Evolutionary conservation across 208 protist species (phyloP).

Genomic region (Trypanosoma lewisi): DNA sequence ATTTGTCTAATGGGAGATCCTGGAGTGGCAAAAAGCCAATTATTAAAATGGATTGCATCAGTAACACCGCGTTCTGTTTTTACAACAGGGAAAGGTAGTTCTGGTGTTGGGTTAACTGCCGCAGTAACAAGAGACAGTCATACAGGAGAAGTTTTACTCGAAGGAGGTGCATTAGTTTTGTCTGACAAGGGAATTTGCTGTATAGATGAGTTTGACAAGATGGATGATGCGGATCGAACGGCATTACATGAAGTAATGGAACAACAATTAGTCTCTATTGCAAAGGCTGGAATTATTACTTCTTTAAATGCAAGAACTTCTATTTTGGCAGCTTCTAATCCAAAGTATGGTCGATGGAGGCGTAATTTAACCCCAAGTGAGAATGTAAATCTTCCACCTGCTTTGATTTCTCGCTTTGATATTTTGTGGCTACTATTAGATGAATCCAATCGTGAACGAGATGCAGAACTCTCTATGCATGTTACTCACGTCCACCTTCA

Average conservation of each 20-base stretch:
- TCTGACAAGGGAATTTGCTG: slow-evolving; percentile 99
- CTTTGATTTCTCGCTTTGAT: slow-evolving; percentile 98
- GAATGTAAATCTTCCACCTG: slow-evolving; percentile 98
- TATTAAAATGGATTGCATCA: slow-evolving; percentile 98
- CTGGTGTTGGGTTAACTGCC: slow-evolving; percentile 99
- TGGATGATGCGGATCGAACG: slow-evolving; percentile 96
- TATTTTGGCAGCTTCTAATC: slow-evolving; percentile 99
- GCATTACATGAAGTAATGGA: slow-evolving; percentile 99
- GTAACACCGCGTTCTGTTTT: slow-evolving; percentile 97
- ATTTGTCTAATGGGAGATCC: slow-evolving; percentile 99
- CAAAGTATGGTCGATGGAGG: slow-evolving; percentile 96
- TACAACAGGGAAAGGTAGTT: slow-evolving; percentile 98
- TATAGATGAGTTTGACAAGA: slow-evolving; percentile 99
- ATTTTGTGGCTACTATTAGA: slow-evolving; percentile 92
- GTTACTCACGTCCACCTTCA: slow-evolving; percentile 89
- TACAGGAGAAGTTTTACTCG: slow-evolving; percentile 94
- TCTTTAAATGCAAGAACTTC: slow-evolving; percentile 98
- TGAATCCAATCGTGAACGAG: slow-evolving; percentile 82
- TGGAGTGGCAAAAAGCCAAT: slow-evolving; percentile 98
- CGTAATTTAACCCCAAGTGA: slow-evolving; percentile 87
- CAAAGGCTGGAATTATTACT: slow-evolving; percentile 99
- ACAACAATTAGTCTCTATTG: slow-evolving; percentile 99
- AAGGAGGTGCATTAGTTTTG: slow-evolving; percentile 97
- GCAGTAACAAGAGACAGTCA: slow-evolving; percentile 96
- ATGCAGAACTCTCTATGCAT: slow-evolving; percentile 94